A percentile compares a stretch with the other conserved stretches of the same genome.
phyloP scores from a whole-genome alignment of 108 stramenopile genomes.

The Cyclotella cryptica region DNA sequence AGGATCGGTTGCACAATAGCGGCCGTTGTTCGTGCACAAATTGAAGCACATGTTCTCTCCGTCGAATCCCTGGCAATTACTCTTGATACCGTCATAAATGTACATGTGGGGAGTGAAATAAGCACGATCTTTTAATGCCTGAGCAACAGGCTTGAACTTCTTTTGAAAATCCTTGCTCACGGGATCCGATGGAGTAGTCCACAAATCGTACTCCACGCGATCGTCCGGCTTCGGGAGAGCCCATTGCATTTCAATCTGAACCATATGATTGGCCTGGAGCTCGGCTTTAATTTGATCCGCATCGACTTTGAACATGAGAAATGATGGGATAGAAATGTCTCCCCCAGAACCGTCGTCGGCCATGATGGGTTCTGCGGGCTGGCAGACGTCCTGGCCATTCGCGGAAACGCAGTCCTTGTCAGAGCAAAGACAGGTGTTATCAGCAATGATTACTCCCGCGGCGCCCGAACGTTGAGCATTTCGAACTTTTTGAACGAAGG shows the following conservation, averaged over 20 bases:
- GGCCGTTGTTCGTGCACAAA: constrained; percentile 93
- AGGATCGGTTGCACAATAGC: constrained; percentile 95
- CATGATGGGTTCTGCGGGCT: constrained; percentile 92
- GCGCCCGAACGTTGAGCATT: constrained; percentile 93
- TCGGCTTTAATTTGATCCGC: constrained; percentile 67
- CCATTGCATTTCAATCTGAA: constrained; percentile 89
- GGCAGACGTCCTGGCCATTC: constrained; percentile 61
- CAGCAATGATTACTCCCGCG: constrained; percentile 91
- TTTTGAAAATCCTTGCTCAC: constrained; percentile 68
- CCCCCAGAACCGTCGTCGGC: constrained; percentile 96
- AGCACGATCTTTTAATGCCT: constrained; percentile 70
- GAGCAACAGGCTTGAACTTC: constrained; percentile 77
- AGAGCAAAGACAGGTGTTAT: constrained; percentile 88
- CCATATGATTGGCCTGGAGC: constrained; percentile 56
- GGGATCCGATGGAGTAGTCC: constrained; percentile 82
- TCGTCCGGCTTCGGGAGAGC: constrained; percentile 83
- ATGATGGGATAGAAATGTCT: constrained; percentile 92
- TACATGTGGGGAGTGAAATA: constrained; percentile 91
- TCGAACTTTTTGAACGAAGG: constrained; percentile 86
- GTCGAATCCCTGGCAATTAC: constrained; percentile 58
- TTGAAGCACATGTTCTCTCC: constrained; percentile 67
- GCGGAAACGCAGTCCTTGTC: constrained; percentile 37
- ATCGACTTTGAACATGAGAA: constrained; percentile 89
- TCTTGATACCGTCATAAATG: constrained; percentile 84
- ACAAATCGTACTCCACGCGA: constrained; percentile 87